Conservation (phyloP, 73 alveolate species). For the Breviolum minutum region DNA sequence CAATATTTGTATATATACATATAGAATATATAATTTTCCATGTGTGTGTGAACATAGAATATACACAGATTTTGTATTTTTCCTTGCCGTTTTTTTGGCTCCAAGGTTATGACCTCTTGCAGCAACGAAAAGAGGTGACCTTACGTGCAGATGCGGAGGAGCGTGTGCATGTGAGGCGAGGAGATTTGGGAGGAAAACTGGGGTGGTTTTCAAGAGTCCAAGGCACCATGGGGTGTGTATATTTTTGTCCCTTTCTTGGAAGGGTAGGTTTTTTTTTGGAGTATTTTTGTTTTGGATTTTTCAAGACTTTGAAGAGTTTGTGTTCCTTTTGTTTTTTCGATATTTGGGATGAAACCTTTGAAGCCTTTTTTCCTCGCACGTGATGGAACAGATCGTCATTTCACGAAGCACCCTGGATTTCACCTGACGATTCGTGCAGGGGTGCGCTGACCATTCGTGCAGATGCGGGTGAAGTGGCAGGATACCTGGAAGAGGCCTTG, state of each 20-base stretch:
- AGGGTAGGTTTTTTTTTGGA: background rate
- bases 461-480: background rate
- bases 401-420: background rate
- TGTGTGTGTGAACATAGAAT: background rate
- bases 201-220: background rate
- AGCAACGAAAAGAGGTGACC: conserved; percentile 62
- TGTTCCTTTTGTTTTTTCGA: too few relatives aligned
- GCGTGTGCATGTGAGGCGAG: conserved; percentile 73
- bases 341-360: background rate
- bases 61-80: background rate
- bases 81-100: background rate
- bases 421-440: background rate
- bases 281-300: background rate
- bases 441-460: conserved; percentile 45
- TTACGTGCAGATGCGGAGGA: conserved; percentile 73
- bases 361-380: background rate
- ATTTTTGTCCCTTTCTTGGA: too few relatives aligned
- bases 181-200: background rate
- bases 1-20: too few relatives aligned
- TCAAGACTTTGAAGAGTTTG: too few relatives aligned
- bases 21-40: background rate
- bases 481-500: conserved; percentile 48
- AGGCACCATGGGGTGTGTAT: background rate
- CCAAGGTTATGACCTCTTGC: conserved; percentile 44
- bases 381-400: background rate